Evolutionary conservation across 805 yeast species (phyloP).

Genomic region (Kuraishia hungarica): DNA sequence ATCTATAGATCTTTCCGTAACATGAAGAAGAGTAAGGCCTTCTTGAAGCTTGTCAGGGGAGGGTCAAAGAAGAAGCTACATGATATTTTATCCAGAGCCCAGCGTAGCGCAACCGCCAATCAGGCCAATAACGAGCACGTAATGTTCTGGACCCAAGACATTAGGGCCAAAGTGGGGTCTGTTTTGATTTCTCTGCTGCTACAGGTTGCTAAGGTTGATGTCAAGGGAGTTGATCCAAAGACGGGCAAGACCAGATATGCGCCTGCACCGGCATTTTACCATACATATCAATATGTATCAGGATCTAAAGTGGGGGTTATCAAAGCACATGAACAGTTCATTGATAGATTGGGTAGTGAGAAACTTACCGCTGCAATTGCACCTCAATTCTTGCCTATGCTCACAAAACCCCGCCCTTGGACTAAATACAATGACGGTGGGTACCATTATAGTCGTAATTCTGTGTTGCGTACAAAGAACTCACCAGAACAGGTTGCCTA

Average conservation of each 20-base stretch:
- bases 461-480: slow-evolving; percentile 69
- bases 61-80: slow-evolving; percentile 13
- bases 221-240: slow-evolving; percentile 72
- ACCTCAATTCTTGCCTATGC: slow-evolving; percentile 90
- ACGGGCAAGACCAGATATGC: slow-evolving; percentile 62
- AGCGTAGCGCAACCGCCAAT: not conserved
- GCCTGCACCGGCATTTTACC: slow-evolving; percentile 83
- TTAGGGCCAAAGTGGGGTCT: slow-evolving; percentile 73
- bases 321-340: slow-evolving; percentile 62
- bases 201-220: slow-evolving; percentile 76
- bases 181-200: slow-evolving; percentile 64
- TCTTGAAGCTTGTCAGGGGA: slow-evolving; percentile 29
- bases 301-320: slow-evolving; percentile 81
- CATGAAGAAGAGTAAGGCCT: slow-evolving; percentile 36
- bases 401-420: slow-evolving; percentile 89
- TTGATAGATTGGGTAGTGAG: slow-evolving; percentile 59
- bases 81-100: slow-evolving; percentile 11
- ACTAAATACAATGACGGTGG: slow-evolving; percentile 78
- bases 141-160: slow-evolving; percentile 41
- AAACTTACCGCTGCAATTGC: slow-evolving; percentile 55
- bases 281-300: slow-evolving; percentile 71
- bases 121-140: slow-evolving; percentile 11
- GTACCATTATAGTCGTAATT: slow-evolving; percentile 54
- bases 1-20: slow-evolving; percentile 43
- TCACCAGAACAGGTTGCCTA: slow-evolving; percentile 89